These are phyloP conservation scores for Solidago caesia DNA, from an alignment of 129 eudicot species.

Conservation along the genomic window DNA sequence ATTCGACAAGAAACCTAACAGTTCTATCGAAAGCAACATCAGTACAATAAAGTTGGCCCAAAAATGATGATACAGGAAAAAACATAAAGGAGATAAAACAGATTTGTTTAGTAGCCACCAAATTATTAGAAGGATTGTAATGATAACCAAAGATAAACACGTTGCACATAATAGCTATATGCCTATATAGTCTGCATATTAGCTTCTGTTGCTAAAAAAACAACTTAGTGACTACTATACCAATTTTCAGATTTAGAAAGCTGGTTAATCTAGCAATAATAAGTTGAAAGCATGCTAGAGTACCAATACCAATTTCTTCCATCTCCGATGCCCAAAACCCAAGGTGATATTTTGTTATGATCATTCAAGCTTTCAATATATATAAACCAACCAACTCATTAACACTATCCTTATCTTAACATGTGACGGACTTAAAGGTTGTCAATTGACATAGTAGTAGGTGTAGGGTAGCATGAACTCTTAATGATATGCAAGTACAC, in stretches of 20 bases:
- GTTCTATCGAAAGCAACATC: not conserved
- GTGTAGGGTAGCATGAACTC: not conserved
- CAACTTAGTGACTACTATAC: no score
- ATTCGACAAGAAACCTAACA: not conserved
- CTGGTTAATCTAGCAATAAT: no score
- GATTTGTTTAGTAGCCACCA: no score
- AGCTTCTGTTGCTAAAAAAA: no score
- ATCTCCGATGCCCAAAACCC: slow-evolving; percentile 1
- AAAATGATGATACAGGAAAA: not conserved
- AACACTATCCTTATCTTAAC: not conserved
- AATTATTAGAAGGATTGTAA: not conserved
- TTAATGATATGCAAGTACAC: not conserved
- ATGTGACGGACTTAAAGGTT: not conserved
- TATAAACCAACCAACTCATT: slow-evolving; percentile 8
- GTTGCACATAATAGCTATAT: no score
- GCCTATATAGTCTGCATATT: not conserved
- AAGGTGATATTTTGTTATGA: slow-evolving; percentile 3
- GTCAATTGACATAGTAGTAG: not conserved
- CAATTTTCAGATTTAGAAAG: no score
- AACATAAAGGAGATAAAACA: not conserved
- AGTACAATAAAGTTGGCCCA: not conserved
- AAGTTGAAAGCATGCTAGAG: not conserved
- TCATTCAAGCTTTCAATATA: not conserved
- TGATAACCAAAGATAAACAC: not conserved
- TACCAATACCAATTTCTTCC: not conserved